Evolutionary conservation across 441 rosid species (phyloP), one percentile per base, ranked within the genome.

Genomic region (Omphalea diandra): DNA sequence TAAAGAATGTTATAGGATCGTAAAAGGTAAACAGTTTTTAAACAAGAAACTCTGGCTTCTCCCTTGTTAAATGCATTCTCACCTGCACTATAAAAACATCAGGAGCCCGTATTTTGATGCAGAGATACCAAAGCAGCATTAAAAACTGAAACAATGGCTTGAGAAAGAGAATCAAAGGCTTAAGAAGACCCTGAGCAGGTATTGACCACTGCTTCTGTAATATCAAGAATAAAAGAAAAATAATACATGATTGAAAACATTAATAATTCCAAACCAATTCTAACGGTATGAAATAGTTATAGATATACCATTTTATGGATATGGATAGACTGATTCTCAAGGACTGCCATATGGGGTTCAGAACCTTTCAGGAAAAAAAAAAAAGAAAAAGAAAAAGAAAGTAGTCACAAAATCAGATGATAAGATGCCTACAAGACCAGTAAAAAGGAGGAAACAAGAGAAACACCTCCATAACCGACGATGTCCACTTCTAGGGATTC

Each of bases 71-170:
- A 47, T 11, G 11, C 32, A 62, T 71, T 27, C 80, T 76, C 68
- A 94, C 99, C 97, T 92, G 97, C 79, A 92, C 97, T 41, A 95
- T 76, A 80, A 92, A 90, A 67, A 90, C 77, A 80, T 95, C 97
- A 63, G 99, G 97, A 26, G 89, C 68, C 43, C 90, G 85, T 44
- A 90, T 78, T 80, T 80, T 90, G 10, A 95, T 29, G 31, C 93
- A 89, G 74, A 95, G 87, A 79, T 83, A 83, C 96, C 98, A 95
- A 69, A 95, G 93, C 38, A 95, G 92, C 78, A 77, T 77, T 31
- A 87, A 54, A 77, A 95, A 87, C 86, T 92, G 98, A 79, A 83
- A 74, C 70, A 89, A 63, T 29, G 98, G 90, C 89, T 92, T 92
- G 67, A 95, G 76, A 72, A 95, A 67, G 58, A 95, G 96, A 59